These are phyloP conservation scores for Stropharia rugosoannulata DNA, from an alignment of 768 basidiomycete genomes.

Conservation along the genomic window DNA sequence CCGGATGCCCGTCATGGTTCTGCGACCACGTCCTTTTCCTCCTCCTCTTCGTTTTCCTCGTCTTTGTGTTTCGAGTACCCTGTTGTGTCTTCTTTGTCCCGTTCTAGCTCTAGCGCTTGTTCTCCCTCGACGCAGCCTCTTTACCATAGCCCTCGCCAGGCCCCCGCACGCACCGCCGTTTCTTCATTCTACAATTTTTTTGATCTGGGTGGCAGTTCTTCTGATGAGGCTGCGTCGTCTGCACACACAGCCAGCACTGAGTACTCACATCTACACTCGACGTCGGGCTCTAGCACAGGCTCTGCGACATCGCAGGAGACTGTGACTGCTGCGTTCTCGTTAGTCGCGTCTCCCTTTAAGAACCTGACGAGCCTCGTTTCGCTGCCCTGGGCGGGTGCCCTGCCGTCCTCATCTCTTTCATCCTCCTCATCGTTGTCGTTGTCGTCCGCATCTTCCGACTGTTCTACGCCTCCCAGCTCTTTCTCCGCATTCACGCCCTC, in stretches of 20 bases:
- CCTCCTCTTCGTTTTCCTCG: not conserved
- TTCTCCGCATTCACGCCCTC: too few relatives aligned
- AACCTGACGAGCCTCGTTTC: constrained; percentile 15
- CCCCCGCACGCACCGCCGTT: not conserved
- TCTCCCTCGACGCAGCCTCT: too few relatives aligned
- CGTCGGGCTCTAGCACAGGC: not conserved
- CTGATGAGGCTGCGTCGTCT: constrained; percentile 10
- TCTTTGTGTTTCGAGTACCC: constrained; percentile 16
- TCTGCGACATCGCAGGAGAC: not conserved
- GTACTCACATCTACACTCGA: constrained; percentile 29
- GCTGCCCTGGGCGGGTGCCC: constrained; percentile 5
- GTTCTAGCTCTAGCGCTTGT: not conserved
- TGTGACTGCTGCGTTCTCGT: not conserved
- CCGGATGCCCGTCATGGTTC: constrained; percentile 32
- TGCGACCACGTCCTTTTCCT: not conserved
- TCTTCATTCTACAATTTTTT: constrained; percentile 13
- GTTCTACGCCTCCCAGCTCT: too few relatives aligned
- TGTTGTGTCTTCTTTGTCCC: constrained; percentile 18
- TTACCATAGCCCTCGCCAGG: too few relatives aligned
- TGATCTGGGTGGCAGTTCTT: constrained; percentile 1
- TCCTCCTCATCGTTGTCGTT: too few relatives aligned
- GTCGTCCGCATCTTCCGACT: too few relatives aligned
- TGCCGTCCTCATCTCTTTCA: not conserved
- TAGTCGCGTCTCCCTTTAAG: constrained; percentile 5
- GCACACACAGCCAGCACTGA: constrained; percentile 41